A percentile compares a stretch with the other conserved stretches of the same genome.
phyloP scores from a whole-genome alignment of 768 basidiomycete species.

The Tricholoma saponaceum region DNA sequence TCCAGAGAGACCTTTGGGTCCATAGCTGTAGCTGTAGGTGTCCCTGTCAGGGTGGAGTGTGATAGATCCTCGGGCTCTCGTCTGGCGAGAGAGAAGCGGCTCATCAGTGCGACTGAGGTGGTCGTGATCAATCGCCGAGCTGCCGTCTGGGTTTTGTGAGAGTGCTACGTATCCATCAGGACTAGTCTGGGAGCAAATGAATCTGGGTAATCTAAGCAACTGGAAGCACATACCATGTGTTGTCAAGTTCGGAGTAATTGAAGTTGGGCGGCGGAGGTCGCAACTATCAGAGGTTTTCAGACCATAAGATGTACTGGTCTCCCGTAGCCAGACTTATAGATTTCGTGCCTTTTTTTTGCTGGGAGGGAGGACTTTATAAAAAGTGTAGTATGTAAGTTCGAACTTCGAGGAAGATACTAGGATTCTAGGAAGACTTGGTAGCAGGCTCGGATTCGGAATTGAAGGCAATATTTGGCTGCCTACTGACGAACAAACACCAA shows the following conservation, averaged over 20 bases:
- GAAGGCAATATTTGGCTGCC: background rate
- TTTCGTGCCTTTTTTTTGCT: no score
- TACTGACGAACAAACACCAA: background rate
- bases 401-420: no score
- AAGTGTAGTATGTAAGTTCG: background rate
- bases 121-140: conserved; percentile 5
- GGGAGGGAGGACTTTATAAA: no score
- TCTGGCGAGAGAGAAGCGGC: conserved; percentile 7
- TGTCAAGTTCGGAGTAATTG: background rate
- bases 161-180: conserved; percentile 17
- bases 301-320: background rate
- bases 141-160: conserved; percentile 3
- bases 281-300: background rate
- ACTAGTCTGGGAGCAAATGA: conserved; percentile 5
- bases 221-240: background rate
- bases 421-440: no score
- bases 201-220: background rate
- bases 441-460: no score
- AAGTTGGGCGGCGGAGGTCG: background rate
- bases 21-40: conserved; percentile 67
- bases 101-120: background rate
- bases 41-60: conserved; percentile 30
- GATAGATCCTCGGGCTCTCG: conserved; percentile 25
- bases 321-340: no score
- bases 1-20: conserved; percentile 64